A percentile compares a stretch with the other conserved stretches of the same genome.
These are phyloP conservation scores for Fraxinus nigra DNA, from an alignment of 305 asterid species.

Conservation along the genomic window DNA sequence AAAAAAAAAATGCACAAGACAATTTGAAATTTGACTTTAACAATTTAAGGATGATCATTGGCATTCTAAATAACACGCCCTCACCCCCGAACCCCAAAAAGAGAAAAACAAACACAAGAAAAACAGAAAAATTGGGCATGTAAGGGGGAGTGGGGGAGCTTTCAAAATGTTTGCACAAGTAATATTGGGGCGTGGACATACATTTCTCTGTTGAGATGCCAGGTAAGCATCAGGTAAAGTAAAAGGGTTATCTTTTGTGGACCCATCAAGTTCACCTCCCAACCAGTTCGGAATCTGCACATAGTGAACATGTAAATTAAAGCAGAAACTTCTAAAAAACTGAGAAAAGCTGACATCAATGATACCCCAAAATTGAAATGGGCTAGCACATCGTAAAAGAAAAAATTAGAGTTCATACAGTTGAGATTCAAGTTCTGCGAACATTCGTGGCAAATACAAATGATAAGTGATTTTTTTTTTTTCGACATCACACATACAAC, in stretches of 20 bases:
- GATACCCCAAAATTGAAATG: background rate
- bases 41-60: background rate
- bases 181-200: slow-evolving; percentile 27
- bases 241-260: slow-evolving; percentile 79
- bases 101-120: background rate
- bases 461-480: background rate
- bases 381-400: background rate
- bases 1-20: background rate
- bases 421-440: slow-evolving; percentile 9
- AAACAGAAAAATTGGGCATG: background rate
- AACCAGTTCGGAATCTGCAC: slow-evolving; percentile 83
- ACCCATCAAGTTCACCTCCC: slow-evolving; percentile 63
- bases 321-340: slow-evolving; percentile 18
- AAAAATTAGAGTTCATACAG: slow-evolving; percentile 1
- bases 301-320: slow-evolving; percentile 21
- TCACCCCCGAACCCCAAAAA: background rate
- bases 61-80: background rate
- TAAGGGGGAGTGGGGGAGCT: background rate
- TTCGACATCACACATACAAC: background rate
- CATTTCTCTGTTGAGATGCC: slow-evolving; percentile 86
- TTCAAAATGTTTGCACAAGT: background rate
- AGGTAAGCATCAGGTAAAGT: slow-evolving; percentile 84
- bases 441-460: slow-evolving; percentile 1
- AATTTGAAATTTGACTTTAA: slow-evolving; percentile 6
- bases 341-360: background rate